Percentiles rank a stretch among this genome's conserved stretches.
Evolutionary conservation across 306 rosid genomes (phyloP).

Genomic region (Luffa acutangula): DNA sequence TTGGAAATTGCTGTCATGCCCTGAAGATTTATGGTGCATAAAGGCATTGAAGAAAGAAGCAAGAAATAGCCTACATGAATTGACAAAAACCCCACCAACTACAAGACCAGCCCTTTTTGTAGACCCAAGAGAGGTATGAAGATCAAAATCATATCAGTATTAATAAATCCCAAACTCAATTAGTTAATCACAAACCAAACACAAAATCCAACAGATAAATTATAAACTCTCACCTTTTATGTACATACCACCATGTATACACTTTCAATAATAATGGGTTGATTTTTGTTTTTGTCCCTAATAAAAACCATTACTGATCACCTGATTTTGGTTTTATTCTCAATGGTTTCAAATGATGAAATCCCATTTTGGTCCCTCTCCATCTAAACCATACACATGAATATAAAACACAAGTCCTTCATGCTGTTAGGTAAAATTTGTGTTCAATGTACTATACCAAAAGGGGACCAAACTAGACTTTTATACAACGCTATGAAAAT

Average conservation of each 20-base stretch:
- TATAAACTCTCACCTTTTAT: neutral
- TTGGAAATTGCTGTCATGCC: conserved; percentile 70
- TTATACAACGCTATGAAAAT: neutral
- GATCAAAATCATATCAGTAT: neutral
- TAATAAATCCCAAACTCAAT: conserved; percentile 5
- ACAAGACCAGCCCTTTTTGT: conserved; percentile 67
- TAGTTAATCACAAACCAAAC: neutral
- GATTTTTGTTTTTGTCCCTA: neutral
- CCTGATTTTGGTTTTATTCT: neutral
- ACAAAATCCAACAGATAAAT: neutral
- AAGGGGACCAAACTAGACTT: neutral
- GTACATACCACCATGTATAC: conserved; percentile 1
- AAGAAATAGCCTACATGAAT: conserved; percentile 27
- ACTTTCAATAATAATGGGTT: neutral
- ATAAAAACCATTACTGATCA: neutral
- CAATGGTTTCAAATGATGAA: neutral
- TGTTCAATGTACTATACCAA: neutral
- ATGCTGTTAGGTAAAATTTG: neutral
- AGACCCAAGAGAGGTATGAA: conserved; percentile 91
- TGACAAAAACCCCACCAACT: conserved; percentile 52
- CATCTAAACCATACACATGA: neutral
- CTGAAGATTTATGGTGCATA: conserved; percentile 92
- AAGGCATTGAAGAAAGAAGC: conserved; percentile 62
- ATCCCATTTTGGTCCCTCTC: neutral
- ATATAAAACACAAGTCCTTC: neutral